A percentile compares a stretch with the other conserved stretches of the same genome.
Conservation (phyloP, 306 rosid genomes). For the Aeschynomene evenia region DNA sequence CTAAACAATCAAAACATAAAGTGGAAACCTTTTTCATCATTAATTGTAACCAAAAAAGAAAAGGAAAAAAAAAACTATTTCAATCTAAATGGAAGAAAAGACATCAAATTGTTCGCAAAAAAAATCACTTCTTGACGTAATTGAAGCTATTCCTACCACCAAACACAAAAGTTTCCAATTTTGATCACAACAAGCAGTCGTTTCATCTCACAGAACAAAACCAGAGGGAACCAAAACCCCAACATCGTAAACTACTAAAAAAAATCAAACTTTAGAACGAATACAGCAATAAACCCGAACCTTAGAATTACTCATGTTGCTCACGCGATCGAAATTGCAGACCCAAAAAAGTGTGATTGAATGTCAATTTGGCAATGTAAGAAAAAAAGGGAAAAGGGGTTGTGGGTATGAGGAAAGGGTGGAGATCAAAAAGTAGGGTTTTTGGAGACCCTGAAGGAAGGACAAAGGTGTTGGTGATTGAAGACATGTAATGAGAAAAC, state of each 20-base stretch:
- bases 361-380: conserved; percentile 7
- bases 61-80: background rate
- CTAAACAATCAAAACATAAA: background rate
- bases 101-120: conserved; percentile 4
- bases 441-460: conserved; percentile 69
- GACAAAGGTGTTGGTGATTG: conserved; percentile 46
- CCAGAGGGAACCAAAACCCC: background rate
- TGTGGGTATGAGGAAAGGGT: conserved; percentile 34
- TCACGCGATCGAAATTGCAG: conserved; percentile 31
- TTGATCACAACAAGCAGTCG: background rate
- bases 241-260: background rate
- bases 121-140: background rate
- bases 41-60: background rate
- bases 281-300: conserved; percentile 33
- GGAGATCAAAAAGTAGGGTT: conserved; percentile 58
- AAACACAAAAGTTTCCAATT: background rate
- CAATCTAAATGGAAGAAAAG: background rate
- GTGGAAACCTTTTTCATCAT: background rate
- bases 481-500: conserved; percentile 82
- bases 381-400: conserved; percentile 19
- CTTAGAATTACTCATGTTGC: conserved; percentile 67
- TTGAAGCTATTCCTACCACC: background rate
- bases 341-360: conserved; percentile 22
- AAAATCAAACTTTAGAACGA: background rate
- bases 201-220: background rate